Evolutionary conservation across 2,329 filamentous ascomycete species (phyloP).

Genomic region (Diaporthe caulivora): DNA sequence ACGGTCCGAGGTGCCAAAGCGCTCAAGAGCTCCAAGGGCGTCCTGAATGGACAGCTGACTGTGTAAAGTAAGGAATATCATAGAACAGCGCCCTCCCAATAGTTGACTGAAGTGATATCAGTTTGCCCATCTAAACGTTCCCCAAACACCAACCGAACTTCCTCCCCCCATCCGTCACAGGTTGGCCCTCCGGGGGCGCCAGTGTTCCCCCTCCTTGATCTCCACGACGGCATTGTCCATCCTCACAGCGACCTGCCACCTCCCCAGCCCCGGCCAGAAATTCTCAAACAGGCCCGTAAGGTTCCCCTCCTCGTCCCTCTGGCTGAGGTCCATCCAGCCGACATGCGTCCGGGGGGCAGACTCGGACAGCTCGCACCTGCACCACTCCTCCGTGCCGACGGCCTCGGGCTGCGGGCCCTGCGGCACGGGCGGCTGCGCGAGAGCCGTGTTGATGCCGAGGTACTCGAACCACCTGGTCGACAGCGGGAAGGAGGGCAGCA

Average conservation of each 20-base stretch:
- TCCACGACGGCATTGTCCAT: slow-evolving; percentile 45
- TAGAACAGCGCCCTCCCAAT: too few species aligned
- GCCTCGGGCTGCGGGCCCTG: slow-evolving; percentile 56
- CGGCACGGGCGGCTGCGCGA: slow-evolving; percentile 65
- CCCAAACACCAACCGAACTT: too few species aligned
- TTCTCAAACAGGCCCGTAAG: slow-evolving; percentile 41
- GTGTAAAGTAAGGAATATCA: too few species aligned
- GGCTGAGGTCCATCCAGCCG: slow-evolving; percentile 61
- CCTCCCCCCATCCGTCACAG: background rate
- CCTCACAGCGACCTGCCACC: slow-evolving; percentile 48
- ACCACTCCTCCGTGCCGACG: slow-evolving; percentile 61
- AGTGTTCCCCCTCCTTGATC: slow-evolving; percentile 43
- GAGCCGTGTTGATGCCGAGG: slow-evolving; percentile 55
- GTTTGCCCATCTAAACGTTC: too few species aligned
- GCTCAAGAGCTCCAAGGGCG: too few species aligned
- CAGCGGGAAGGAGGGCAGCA: slow-evolving; percentile 58
- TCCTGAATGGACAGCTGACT: too few species aligned
- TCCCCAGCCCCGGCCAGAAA: slow-evolving; percentile 49
- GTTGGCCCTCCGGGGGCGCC: slow-evolving; percentile 28
- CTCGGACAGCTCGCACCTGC: slow-evolving; percentile 50
- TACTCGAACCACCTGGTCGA: slow-evolving; percentile 53
- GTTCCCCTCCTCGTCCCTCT: slow-evolving; percentile 49
- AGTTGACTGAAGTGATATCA: too few species aligned
- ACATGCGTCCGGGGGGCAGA: slow-evolving; percentile 50
- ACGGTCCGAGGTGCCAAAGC: too few species aligned